Evolutionary conservation across 352 stramenopile species (phyloP), one percentile per base, ranked within the genome.

Genomic region (Phytophthora fragariaefolia): DNA sequence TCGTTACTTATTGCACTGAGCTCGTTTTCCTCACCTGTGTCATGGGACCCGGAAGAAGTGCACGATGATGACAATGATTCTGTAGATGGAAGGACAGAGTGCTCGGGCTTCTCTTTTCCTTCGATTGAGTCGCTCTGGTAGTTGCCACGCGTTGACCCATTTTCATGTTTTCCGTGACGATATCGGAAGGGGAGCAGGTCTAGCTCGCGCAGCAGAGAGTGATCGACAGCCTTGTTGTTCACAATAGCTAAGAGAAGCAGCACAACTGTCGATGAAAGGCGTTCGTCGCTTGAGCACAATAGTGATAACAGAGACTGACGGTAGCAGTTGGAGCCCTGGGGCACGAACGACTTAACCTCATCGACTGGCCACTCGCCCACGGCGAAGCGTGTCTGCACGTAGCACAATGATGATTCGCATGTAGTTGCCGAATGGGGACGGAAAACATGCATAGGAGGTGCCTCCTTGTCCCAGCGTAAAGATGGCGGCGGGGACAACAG

Each of bases 291-390:
- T 6, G 86, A 94, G 40, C 76, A 69, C n/a, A 88, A 62, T 22
- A 94, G 65, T 20, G 82, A 69, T n/a, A 91, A 26, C 9, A 92
- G 49, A 13, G 82, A 83, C 58, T 91, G 79, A 7, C 82, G 80
- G 57, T 90, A 89, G 48, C 71, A 89, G 58, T 90, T 92, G 22
- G 34, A 47, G 8, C 74, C 56, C 12, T 64, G 58, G 0, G 74
- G 42, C 8, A 77, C 66, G 60, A 95, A 92, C 1, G 45, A 43
- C n/a, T 83, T 71, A 24, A 94, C 82, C 50, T 96, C 88, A 0
- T 89, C 74, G 9, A 87, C 45, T 2, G 88, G 85, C 88, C 88
- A 96, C 49, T 95, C 86, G 26, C 88, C 88, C 46, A 87, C 83
- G 23, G 62, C 78, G 64, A 90, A 94, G 0, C 86, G 82, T 7